Conservation (phyloP, 2,329 filamentous ascomycete species). For the Phialemonium atrogriseum region DNA sequence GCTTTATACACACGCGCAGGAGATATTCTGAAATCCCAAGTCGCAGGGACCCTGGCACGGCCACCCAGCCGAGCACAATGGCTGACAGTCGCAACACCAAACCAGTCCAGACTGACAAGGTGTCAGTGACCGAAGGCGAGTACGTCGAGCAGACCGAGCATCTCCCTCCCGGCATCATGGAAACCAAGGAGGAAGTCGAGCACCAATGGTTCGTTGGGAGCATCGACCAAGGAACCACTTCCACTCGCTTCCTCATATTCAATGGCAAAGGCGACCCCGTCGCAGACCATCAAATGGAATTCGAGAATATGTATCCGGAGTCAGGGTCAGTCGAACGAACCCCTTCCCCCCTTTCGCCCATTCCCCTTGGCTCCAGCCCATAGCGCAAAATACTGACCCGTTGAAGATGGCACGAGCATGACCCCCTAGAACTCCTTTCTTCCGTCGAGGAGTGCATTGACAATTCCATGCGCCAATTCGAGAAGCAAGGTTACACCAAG, state of each 20-base stretch:
- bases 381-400: too few relatives aligned
- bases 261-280: constrained; percentile 69
- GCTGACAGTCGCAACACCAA: too few relatives aligned
- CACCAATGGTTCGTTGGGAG: constrained; percentile 65
- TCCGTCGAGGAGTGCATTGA: constrained; percentile 77
- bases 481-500: constrained; percentile 57
- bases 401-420: constrained; percentile 92
- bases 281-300: constrained; percentile 79
- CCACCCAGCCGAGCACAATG: too few relatives aligned
- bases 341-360: constrained; percentile 3
- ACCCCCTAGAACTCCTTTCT: constrained; percentile 66
- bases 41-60: too few relatives aligned
- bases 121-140: too few relatives aligned
- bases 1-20: too few relatives aligned
- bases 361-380: constrained; percentile 8
- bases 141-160: too few relatives aligned
- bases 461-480: constrained; percentile 63
- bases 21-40: too few relatives aligned
- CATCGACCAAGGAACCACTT: constrained; percentile 88
- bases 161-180: constrained; percentile 15
- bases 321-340: constrained; percentile 64
- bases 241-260: constrained; percentile 85
- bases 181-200: constrained; percentile 15
- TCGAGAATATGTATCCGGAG: constrained; percentile 74
- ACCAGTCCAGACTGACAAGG: too few relatives aligned